A percentile compares a stretch with the other conserved stretches of the same genome.
These are phyloP conservation scores for Rauvolfia tetraphylla DNA, from an alignment of 257 asterid genomes.

Conservation along the genomic window DNA sequence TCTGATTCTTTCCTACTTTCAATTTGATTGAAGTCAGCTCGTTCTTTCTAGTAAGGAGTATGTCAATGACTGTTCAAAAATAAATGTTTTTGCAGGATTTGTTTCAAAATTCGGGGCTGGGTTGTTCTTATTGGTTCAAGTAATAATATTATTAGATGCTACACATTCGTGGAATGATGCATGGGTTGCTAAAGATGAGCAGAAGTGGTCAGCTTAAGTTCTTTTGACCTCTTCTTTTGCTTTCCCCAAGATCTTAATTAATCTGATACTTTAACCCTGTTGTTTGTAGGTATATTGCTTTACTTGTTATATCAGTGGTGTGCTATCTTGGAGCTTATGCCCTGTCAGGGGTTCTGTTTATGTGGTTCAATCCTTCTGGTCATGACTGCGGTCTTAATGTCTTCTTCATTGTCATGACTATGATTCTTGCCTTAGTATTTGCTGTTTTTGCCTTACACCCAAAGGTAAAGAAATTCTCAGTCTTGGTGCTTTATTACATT, in stretches of 20 bases:
- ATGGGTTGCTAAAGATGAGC: slow-evolving; percentile 97
- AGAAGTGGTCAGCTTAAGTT: slow-evolving; percentile 62
- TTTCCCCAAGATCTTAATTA: slow-evolving; percentile 6
- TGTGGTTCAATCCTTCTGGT: slow-evolving; percentile 98
- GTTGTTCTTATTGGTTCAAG: slow-evolving; percentile 81
- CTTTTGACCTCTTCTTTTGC: slow-evolving; percentile 5
- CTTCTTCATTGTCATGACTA: slow-evolving; percentile 89
- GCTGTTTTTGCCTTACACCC: slow-evolving; percentile 86
- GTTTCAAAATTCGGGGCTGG: slow-evolving; percentile 98
- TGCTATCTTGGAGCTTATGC: slow-evolving; percentile 79
- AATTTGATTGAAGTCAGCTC: background rate
- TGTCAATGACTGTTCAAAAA: background rate
- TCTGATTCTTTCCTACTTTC: background rate
- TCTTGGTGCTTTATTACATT: background rate
- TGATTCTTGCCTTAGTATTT: slow-evolving; percentile 70
- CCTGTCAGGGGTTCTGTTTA: slow-evolving; percentile 72
- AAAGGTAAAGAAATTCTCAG: slow-evolving; percentile 41
- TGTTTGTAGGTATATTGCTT: slow-evolving; percentile 71
- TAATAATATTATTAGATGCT: slow-evolving; percentile 72
- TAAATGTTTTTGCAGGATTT: slow-evolving; percentile 46
- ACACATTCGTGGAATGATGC: slow-evolving; percentile 97
- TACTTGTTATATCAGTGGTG: slow-evolving; percentile 64
- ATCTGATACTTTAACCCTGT: slow-evolving; percentile 18
- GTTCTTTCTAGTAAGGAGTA: background rate
- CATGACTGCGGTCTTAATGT: slow-evolving; percentile 85